Evolutionary conservation across 345 rosid species (phyloP).

Genomic region (Microthlaspi erraticum): DNA sequence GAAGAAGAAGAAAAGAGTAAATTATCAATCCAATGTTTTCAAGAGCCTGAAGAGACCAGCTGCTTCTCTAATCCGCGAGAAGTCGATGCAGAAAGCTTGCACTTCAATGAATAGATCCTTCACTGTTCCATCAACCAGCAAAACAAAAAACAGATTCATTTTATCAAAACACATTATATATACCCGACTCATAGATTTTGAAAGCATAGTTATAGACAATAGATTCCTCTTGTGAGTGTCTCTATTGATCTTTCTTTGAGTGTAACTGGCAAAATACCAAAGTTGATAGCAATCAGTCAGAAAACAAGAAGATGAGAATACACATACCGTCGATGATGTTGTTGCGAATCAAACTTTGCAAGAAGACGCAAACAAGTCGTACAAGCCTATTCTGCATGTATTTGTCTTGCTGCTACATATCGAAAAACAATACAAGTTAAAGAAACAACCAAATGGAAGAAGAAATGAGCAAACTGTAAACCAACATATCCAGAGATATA

Average conservation of each 20-base stretch:
- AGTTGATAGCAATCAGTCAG: constrained; percentile 7
- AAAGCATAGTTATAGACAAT: not conserved
- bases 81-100: constrained; percentile 96
- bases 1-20: constrained; percentile 11
- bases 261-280: constrained; percentile 17
- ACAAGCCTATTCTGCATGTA: constrained; percentile 99
- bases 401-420: constrained; percentile 74
- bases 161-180: not conserved
- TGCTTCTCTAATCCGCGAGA: constrained; percentile 88
- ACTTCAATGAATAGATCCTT: constrained; percentile 96
- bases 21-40: constrained; percentile 61
- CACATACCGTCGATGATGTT: constrained; percentile 78
- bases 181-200: not conserved
- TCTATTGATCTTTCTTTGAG: no score
- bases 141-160: not conserved
- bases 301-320: not conserved
- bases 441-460: not conserved
- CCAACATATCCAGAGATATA: constrained; percentile 9
- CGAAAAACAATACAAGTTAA: no score
- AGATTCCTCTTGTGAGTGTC: constrained; percentile 12
- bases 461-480: constrained; percentile 8
- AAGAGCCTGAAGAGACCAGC: constrained; percentile 89
- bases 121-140: constrained; percentile 51
- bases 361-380: constrained; percentile 96
- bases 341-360: constrained; percentile 91